Base-by-base conservation (phyloP, 192 early-diverging fungal species). In the Paraglomus brasilianum region DNA sequence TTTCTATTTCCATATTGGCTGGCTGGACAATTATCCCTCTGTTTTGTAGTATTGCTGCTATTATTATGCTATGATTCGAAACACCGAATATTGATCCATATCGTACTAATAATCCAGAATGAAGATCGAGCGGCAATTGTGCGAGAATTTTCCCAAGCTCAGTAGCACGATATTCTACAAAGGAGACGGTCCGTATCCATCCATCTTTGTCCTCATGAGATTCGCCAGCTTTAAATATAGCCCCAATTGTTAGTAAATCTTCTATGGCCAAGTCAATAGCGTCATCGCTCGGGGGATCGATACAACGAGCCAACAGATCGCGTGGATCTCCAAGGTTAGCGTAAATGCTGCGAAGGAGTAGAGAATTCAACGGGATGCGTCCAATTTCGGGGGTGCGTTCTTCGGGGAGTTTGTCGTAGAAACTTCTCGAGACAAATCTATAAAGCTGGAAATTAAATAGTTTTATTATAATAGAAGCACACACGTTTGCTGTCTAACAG, bases 331-430 rank as follows among this genome's bases (percentile, higher is more conserved):
- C 59, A 11, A 75, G 38, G 41, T 72, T 69, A 10, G 72, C 73
- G 45, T 71, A 67, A 11, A 75, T 62, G 22, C 47, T 52, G 10
- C 73, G 66, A 15, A 75, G 39, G 8, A 75, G 36, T 41, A 75
- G 56, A 15, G 70, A 51, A 43, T 62, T 61, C 4, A 75, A 49
- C 9, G 73, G 73, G 8, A 63, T 72, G n/a, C 73, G 49, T 22
- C 22, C 40, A 36, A 75, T 72, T 53, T 74, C 73, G 14, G 73
- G 73, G 5, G 49, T 73, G 10, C 73, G 49, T 66, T 75, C 70
- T 8, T 67, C 14, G 19, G 24, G 51, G 14, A 75, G 43, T 2
- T 11, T 19, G 13, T 74, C 22, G 57, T 50, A 75, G 44, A 75
- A 73, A 11, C 13, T 19, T 51, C 48, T 58, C 7, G 70, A 38